These are phyloP conservation scores for Cylindrotheca fusiformis DNA, from an alignment of 108 stramenopile species.

Conservation along the genomic window DNA sequence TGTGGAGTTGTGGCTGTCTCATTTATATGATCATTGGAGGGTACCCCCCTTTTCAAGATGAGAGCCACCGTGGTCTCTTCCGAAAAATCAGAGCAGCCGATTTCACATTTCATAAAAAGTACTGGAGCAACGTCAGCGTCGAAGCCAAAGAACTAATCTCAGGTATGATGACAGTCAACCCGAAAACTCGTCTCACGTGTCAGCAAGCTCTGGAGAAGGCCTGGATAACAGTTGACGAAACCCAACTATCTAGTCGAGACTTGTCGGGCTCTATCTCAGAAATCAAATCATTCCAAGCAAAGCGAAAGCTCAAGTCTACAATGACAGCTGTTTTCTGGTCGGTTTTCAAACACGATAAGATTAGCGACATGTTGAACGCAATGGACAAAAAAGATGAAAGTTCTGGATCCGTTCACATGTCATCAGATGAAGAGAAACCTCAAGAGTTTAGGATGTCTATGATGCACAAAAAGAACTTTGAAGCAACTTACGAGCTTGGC, in stretches of 20 bases:
- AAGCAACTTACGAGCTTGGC: slow-evolving; percentile 50
- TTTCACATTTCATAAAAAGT: slow-evolving; percentile 67
- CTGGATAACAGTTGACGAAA: slow-evolving; percentile 55
- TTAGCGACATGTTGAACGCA: slow-evolving; percentile 23
- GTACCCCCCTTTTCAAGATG: slow-evolving; percentile 62
- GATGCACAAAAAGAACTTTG: slow-evolving; percentile 44
- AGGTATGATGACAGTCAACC: slow-evolving; percentile 70
- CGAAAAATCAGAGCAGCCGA: slow-evolving; percentile 77
- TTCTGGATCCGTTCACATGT: not conserved
- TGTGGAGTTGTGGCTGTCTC: slow-evolving; percentile 95
- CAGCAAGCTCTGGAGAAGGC: slow-evolving; percentile 51
- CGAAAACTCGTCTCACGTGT: slow-evolving; percentile 55
- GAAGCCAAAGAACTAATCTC: slow-evolving; percentile 81
- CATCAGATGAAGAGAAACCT: not conserved
- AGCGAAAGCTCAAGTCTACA: slow-evolving; percentile 63
- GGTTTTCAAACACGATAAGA: slow-evolving; percentile 30
- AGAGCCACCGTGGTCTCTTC: slow-evolving; percentile 65
- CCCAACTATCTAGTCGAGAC: slow-evolving; percentile 34
- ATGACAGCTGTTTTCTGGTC: slow-evolving; percentile 44
- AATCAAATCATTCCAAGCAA: slow-evolving; percentile 75
- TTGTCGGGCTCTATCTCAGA: slow-evolving; percentile 54
- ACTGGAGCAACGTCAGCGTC: slow-evolving; percentile 67
- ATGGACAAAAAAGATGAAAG: slow-evolving; percentile 19
- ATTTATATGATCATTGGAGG: slow-evolving; percentile 89
- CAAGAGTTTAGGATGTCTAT: slow-evolving; percentile 2